Evolutionary conservation across 192 early-diverging fungal genomes (phyloP).

Genomic region (Coemansia sp.): DNA sequence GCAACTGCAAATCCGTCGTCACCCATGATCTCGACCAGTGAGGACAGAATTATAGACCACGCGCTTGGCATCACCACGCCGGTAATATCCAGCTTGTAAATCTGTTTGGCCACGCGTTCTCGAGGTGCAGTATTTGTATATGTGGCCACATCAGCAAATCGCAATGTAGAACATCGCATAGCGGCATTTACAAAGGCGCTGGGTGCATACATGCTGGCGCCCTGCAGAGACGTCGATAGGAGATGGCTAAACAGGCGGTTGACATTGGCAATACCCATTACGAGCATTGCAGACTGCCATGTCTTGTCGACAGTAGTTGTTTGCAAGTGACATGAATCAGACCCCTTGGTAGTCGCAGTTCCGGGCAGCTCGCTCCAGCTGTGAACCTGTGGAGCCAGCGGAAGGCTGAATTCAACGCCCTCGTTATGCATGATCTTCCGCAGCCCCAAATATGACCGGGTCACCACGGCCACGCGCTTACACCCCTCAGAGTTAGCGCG

Average conservation of each 20-base stretch:
- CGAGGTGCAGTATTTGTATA: constrained; percentile 12
- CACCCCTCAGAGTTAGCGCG: background rate
- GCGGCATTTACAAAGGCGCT: constrained; percentile 37
- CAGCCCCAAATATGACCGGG: constrained; percentile 36
- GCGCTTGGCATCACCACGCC: constrained; percentile 42
- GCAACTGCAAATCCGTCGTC: constrained; percentile 13
- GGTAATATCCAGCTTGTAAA: constrained; percentile 29
- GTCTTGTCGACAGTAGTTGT: constrained; percentile 36
- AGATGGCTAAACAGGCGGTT: constrained; percentile 26
- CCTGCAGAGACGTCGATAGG: constrained; percentile 6
- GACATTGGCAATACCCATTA: constrained; percentile 28
- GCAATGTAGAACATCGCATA: constrained; percentile 23
- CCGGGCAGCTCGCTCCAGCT: constrained; percentile 33
- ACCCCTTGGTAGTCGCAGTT: background rate
- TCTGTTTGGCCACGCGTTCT: constrained; percentile 5
- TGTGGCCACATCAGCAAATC: constrained; percentile 26
- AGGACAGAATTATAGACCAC: constrained; percentile 23
- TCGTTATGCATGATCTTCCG: constrained; percentile 22
- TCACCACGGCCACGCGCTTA: constrained; percentile 32
- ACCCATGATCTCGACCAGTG: constrained; percentile 16
- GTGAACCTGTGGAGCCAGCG: constrained; percentile 34
- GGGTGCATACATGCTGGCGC: constrained; percentile 20
- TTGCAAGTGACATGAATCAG: constrained; percentile 16
- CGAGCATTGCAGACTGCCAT: constrained; percentile 34
- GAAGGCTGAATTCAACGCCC: constrained; percentile 33